phyloP scores from a whole-genome alignment of 2,329 filamentous ascomycete species.

The Phaeosphaeria sp. region DNA sequence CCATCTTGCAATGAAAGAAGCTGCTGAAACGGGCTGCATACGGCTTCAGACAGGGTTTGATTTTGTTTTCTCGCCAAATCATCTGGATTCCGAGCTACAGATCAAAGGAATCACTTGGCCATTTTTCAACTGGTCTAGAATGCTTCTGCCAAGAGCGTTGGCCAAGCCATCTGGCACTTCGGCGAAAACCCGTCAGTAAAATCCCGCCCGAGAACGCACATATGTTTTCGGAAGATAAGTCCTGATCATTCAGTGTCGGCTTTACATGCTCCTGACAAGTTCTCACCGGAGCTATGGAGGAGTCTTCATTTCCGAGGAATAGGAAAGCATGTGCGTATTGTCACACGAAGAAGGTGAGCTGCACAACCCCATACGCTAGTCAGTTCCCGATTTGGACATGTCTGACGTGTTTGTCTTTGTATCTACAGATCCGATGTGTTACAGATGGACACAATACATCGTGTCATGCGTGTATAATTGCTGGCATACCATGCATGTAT shows the following conservation, averaged over 20 bases:
- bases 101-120: too few relatives aligned
- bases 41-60: too few relatives aligned
- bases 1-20: too few relatives aligned
- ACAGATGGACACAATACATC: background rate
- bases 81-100: too few relatives aligned
- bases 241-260: background rate
- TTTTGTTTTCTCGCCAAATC: too few relatives aligned
- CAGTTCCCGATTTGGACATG: background rate
- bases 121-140: too few relatives aligned
- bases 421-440: background rate
- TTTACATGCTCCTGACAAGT: background rate
- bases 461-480: background rate
- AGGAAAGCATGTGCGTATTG: background rate
- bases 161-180: background rate
- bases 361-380: background rate
- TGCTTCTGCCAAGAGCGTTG: background rate
- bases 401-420: background rate
- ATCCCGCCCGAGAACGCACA: background rate
- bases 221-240: background rate
- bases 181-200: background rate
- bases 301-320: background rate
- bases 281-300: background rate
- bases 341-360: background rate
- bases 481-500: background rate
- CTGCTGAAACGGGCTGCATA: too few relatives aligned